These are phyloP conservation scores for Stipa capillata DNA, from an alignment of 176 grass and related monocot genomes.

Conservation along the genomic window DNA sequence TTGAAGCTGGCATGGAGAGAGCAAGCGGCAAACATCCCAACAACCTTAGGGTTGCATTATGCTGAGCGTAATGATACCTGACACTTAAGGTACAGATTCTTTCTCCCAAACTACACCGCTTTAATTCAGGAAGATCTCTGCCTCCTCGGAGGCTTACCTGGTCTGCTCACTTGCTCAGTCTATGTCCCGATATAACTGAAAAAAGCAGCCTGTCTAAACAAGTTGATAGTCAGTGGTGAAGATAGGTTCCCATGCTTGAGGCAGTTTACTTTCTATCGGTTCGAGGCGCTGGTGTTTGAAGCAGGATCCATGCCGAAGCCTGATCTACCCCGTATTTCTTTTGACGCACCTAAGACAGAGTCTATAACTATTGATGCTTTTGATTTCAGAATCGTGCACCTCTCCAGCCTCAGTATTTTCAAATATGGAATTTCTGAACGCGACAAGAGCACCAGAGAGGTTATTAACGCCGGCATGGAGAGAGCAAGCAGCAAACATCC, in stretches of 20 bases:
- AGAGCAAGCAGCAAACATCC: neutral
- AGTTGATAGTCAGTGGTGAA: neutral
- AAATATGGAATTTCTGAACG: no score
- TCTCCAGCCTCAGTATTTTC: neutral
- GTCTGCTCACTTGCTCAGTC: neutral
- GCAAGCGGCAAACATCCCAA: neutral
- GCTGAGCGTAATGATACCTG: no score
- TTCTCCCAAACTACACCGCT: no score
- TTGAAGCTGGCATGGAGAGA: neutral
- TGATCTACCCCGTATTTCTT: rapidly evolving
- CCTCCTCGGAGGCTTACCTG: neutral
- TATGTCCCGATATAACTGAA: rapidly evolving
- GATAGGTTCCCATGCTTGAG: neutral
- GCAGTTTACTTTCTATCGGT: rapidly evolving
- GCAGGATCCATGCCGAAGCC: neutral
- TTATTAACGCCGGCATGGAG: neutral
- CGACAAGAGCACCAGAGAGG: no score
- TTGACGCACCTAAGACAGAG: no score
- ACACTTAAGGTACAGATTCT: no score
- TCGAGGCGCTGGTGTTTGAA: neutral
- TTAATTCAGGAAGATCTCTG: neutral
- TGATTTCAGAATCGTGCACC: neutral
- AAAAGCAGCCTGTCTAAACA: rapidly evolving
- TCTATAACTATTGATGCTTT: no score
- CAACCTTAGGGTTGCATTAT: no score